Evolutionary conservation across 2,329 filamentous ascomycete genomes (phyloP), one percentile per base, ranked within the genome.

Genomic region (Microsporum canis): DNA sequence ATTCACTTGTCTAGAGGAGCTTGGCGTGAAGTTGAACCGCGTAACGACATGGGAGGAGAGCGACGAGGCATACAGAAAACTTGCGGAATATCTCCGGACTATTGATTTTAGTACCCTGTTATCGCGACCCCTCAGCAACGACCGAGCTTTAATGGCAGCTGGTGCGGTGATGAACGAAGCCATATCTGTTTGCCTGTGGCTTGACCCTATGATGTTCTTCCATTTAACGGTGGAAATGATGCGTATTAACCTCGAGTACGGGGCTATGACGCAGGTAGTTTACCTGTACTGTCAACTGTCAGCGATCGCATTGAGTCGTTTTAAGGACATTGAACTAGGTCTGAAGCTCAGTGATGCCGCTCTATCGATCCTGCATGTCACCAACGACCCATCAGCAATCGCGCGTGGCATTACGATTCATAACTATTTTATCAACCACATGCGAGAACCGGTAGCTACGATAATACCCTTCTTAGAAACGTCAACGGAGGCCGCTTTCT

Each of bases 11-110:
- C 76, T 96, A 14, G 76, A 75, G 33, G 86, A 86, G 10, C 79
- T 96, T 10, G 88, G 84, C 2, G 80, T 91, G 14, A 73, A 81
- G 1, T 77, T 94, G 10, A 82, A 86, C 38, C 78, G 85, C 1
- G 77, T 84, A 1, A 86, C 86, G 1, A 86, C 82, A 0, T 91
- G 85, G 71, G 85, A 91, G 66, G 83, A 87, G 66, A 95, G 89
- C 68, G 91, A 96, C 69, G 75, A 77, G 17, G 84, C 87, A 60
- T 96, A 94, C 67, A 80, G 85, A 65, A 78, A 80, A 59, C 75
- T 87, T 17, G 80, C 82, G n/a, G 71, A 79, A 1, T 80, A 80
- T 67, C 80, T 91, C 10, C 80, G 82, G 69, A 79, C 76, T 47
- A 81, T 81, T 72, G 84, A 84, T 49, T 76, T 74, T 34, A 70